Percentiles rank a stretch among this genome's conserved stretches.
These are phyloP conservation scores for Colletotrichum orbiculare DNA, from an alignment of 2,329 filamentous ascomycete genomes.

Conservation along the genomic window DNA sequence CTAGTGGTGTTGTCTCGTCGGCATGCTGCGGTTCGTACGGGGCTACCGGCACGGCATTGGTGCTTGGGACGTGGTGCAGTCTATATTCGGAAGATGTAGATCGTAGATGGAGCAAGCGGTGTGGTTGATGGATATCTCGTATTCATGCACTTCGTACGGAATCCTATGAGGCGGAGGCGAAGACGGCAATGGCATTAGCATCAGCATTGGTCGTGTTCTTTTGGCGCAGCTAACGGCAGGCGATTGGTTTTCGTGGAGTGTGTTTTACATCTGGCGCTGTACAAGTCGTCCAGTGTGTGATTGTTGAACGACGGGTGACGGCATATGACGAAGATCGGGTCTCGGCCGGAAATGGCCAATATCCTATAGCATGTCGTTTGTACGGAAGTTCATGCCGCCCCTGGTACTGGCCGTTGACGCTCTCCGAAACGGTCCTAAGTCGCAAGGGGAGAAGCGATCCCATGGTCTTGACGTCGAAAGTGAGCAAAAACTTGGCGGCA, in stretches of 20 bases:
- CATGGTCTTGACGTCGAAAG: constrained; percentile 3
- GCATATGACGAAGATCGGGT: constrained; percentile 15
- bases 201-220: neutral
- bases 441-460: constrained; percentile 9
- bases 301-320: constrained; percentile 11
- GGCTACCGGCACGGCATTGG: constrained; percentile 18
- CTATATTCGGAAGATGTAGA: constrained; percentile 23
- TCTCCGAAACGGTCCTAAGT: constrained; percentile 20
- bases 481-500: constrained; percentile 5
- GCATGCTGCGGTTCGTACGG: constrained; percentile 18
- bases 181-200: constrained; percentile 4
- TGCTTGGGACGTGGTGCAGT: constrained; percentile 14
- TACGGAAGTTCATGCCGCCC: constrained; percentile 12
- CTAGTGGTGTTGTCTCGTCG: constrained; percentile 10
- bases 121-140: constrained; percentile 30
- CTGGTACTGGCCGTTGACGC: constrained; percentile 19
- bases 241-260: neutral
- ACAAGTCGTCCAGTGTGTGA: constrained; percentile 10
- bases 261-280: neutral
- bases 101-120: constrained; percentile 20
- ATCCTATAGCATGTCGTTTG: neutral
- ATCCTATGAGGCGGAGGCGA: constrained; percentile 17
- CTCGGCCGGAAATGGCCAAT: constrained; percentile 15
- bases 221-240: constrained; percentile 10
- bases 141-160: constrained; percentile 34